phyloP scores from a whole-genome alignment of 163 green algal genomes.

The Scenedesmus sp. region DNA sequence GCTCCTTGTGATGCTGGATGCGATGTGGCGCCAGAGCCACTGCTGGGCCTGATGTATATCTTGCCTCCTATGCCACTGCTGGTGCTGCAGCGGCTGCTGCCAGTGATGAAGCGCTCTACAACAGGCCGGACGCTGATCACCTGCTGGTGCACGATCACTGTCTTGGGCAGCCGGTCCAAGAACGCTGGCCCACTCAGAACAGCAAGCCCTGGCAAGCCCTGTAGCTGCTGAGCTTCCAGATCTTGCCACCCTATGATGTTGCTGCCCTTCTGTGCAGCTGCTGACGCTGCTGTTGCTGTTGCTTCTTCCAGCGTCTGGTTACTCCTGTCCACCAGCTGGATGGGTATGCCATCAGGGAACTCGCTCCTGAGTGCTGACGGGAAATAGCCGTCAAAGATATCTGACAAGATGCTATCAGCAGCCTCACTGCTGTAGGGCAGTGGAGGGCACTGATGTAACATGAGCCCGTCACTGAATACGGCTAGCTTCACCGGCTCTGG shows the following conservation, averaged over 20 bases:
- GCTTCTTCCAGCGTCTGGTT: not conserved
- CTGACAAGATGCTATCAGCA: slow-evolving; percentile 49
- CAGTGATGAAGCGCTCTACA: slow-evolving; percentile 27
- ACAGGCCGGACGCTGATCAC: slow-evolving; percentile 65
- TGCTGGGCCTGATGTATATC: slow-evolving; percentile 27
- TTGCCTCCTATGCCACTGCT: not conserved
- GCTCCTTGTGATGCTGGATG: not conserved
- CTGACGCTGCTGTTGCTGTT: slow-evolving; percentile 7
- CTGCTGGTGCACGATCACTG: slow-evolving; percentile 69
- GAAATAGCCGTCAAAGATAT: slow-evolving; percentile 78
- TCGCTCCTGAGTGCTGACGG: slow-evolving; percentile 69
- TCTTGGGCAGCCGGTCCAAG: slow-evolving; percentile 65
- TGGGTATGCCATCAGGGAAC: slow-evolving; percentile 68
- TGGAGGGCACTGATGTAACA: slow-evolving; percentile 47
- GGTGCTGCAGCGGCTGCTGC: slow-evolving; percentile 19
- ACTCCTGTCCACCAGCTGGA: slow-evolving; percentile 49
- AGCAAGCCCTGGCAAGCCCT: not conserved
- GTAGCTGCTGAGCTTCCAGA: slow-evolving; percentile 35
- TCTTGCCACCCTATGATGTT: slow-evolving; percentile 61
- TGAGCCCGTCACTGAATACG: slow-evolving; percentile 49
- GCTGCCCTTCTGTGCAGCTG: slow-evolving; percentile 2
- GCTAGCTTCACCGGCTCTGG: slow-evolving; percentile 60
- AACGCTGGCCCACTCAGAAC: slow-evolving; percentile 59
- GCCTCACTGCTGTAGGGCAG: slow-evolving; percentile 59
- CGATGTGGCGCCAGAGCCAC: not conserved